These are phyloP conservation scores for Glycyrrhiza uralensis DNA, from an alignment of 306 rosid genomes.

Conservation along the genomic window DNA sequence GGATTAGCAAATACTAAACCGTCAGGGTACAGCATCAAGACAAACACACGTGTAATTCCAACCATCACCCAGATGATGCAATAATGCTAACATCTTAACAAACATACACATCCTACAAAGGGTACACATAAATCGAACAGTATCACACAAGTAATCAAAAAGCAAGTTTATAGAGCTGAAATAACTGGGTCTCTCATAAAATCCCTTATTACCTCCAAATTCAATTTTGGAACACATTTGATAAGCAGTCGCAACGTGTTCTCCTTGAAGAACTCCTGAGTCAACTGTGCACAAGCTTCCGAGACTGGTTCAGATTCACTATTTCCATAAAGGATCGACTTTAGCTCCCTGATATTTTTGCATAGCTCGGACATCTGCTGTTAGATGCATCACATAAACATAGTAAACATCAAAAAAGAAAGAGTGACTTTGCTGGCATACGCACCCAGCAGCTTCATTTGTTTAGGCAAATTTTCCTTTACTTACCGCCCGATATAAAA, in stretches of 20 bases:
- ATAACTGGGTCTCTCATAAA: background rate
- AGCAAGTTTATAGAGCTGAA: background rate
- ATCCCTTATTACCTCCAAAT: constrained; percentile 71
- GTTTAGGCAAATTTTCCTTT: background rate
- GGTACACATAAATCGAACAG: background rate
- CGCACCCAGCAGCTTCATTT: background rate
- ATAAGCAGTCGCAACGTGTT: constrained; percentile 72
- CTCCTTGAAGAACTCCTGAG: constrained; percentile 89
- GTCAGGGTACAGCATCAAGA: constrained; percentile 8
- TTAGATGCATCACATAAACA: constrained; percentile 34
- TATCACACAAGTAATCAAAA: background rate
- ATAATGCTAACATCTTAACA: background rate
- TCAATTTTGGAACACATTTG: constrained; percentile 76
- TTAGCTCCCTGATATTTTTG: constrained; percentile 84
- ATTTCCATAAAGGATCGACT: constrained; percentile 82
- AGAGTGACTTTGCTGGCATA: background rate
- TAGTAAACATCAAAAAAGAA: constrained; percentile 15
- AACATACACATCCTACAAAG: background rate
- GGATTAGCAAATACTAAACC: constrained; percentile 16
- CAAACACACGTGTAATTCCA: background rate
- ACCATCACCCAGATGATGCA: constrained; percentile 11
- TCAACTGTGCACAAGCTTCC: constrained; percentile 88
- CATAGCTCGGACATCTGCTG: constrained; percentile 67
- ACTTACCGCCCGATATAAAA: background rate
- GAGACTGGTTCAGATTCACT: constrained; percentile 95